Conservation (phyloP, 768 basidiomycete genomes). For the Tricholoma saponaceum region DNA sequence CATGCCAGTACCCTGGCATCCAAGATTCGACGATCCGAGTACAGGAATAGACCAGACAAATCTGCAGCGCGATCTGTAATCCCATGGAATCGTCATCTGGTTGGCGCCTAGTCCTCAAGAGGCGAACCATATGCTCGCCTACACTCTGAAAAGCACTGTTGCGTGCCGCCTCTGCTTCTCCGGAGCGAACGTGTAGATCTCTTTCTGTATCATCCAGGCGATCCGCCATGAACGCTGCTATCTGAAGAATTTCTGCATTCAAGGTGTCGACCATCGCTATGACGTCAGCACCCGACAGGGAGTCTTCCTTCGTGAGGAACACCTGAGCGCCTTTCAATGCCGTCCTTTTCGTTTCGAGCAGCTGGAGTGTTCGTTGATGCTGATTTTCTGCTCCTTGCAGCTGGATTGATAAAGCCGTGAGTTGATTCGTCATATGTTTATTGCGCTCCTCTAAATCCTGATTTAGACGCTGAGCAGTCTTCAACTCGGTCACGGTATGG, state of each 20-base stretch:
- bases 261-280: conserved; percentile 30
- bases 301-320: conserved; percentile 13
- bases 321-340: conserved; percentile 14
- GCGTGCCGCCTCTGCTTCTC: not conserved
- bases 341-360: conserved; percentile 8
- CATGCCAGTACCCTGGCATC: conserved; percentile 5
- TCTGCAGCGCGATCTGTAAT: conserved; percentile 17
- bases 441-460: not conserved
- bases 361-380: conserved; percentile 5
- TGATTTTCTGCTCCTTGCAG: conserved; percentile 6
- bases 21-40: conserved; percentile 8
- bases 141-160: not conserved
- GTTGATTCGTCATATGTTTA: conserved; percentile 1
- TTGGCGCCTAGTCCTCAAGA: not conserved
- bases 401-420: conserved; percentile 4
- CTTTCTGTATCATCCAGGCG: conserved; percentile 8
- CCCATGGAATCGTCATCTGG: conserved; percentile 5
- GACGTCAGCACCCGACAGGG: conserved; percentile 17
- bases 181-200: not conserved
- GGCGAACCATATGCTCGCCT: conserved; percentile 9
- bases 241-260: conserved; percentile 47
- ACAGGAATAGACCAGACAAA: conserved; percentile 11
- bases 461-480: not conserved
- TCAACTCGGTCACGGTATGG: not conserved
- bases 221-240: conserved; percentile 41